Evolutionary conservation across 2,329 filamentous ascomycete genomes (phyloP), one percentile per base, ranked within the genome.

Genomic region (Onygenales sp.): DNA sequence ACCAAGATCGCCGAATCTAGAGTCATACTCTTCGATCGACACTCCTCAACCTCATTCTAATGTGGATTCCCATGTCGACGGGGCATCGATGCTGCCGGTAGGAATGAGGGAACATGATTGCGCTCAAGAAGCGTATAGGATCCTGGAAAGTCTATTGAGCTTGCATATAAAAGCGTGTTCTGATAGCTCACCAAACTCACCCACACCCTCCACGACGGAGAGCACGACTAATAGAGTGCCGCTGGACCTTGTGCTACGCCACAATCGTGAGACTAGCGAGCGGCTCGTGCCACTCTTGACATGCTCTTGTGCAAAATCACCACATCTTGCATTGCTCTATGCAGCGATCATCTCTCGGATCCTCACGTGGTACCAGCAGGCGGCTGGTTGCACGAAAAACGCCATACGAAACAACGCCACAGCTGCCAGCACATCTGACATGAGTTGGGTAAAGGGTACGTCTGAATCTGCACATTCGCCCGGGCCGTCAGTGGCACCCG

Each of bases 301-400:
- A 7, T 64, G 63, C 44, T 53, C 60, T 11, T 65, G 62, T 39
- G 57, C 60, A 13, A 46, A 48, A 33, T 57, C 33, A 11, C 55
- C 61, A 3, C 55, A 62, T 31, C 57, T 62, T 11, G 55, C 58
- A 7, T 53, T 65, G 9, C 58, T 65, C 3, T 60, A 61, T 46
- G 63, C 63, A 0, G 61, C 63, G 1, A 62, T 63, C 36, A 60
- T 65, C 44, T 55, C 57, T 6, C 57, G 55, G 6, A 54, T 65
- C 36, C 46, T 65, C 43, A 48, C 52, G 9, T 64, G 58, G 60
- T 65, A 65, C 45, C 55, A 57, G 3, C 59, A 59, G 36, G 63
- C 57, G 17, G 59, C 58, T 2, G 53, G 57, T 9, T 60, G 58
- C 42, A 44, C 53, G 32, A 13, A 13, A 36, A 32, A 17, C 21